These are phyloP conservation scores for Nakazawaea peltata DNA, from an alignment of 805 yeast species.

Conservation along the genomic window DNA sequence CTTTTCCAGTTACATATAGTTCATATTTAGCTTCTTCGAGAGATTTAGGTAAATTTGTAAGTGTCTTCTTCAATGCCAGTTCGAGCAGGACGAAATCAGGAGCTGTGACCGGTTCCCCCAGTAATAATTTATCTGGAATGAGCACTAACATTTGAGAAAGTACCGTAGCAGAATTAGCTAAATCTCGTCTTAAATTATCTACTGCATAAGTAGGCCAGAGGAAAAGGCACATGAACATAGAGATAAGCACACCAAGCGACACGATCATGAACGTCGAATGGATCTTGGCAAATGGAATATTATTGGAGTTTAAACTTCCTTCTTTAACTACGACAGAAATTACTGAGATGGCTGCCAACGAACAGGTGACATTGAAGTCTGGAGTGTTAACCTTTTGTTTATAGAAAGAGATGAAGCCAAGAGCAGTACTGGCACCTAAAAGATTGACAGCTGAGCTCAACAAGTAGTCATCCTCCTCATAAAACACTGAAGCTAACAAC, in stretches of 20 bases:
- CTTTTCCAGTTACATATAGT: conserved; percentile 44
- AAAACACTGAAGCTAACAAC: conserved; percentile 37
- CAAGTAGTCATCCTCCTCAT: conserved; percentile 35
- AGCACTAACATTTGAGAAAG: conserved; percentile 42
- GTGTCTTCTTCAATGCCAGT: conserved; percentile 29
- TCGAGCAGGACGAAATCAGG: conserved; percentile 29
- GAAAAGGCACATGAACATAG: conserved; percentile 52
- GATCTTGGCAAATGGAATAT: conserved; percentile 47
- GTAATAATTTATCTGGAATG: conserved; percentile 40
- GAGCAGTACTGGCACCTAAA: conserved; percentile 40
- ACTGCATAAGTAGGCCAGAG: conserved; percentile 60
- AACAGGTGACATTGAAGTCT: conserved; percentile 76
- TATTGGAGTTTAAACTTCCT: conserved; percentile 53
- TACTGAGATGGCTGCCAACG: conserved; percentile 63
- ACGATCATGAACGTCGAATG: conserved; percentile 50
- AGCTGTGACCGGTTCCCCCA: conserved; percentile 35
- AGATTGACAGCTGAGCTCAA: conserved; percentile 48
- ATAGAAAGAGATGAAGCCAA: conserved; percentile 61
- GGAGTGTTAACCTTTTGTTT: conserved; percentile 60
- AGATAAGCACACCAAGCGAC: conserved; percentile 47
- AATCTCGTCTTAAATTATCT: conserved; percentile 29
- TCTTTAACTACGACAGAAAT: conserved; percentile 69
- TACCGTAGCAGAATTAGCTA: conserved; percentile 43
- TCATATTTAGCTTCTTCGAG: conserved; percentile 61
- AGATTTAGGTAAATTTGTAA: conserved; percentile 28